These are phyloP conservation scores for Acer campestre DNA, from an alignment of 345 rosid species.

Conservation along the genomic window DNA sequence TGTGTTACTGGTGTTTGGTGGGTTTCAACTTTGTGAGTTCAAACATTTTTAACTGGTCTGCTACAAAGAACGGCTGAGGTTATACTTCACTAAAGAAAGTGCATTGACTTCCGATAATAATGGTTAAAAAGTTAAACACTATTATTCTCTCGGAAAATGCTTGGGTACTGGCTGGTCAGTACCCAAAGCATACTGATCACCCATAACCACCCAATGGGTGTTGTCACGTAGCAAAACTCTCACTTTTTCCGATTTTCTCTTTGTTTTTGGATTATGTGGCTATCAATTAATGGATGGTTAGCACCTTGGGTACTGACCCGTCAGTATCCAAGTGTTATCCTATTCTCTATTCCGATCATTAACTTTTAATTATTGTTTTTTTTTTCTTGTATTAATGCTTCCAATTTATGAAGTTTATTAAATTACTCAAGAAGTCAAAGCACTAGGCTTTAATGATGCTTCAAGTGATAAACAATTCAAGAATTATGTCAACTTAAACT, in stretches of 20 bases:
- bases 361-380: background rate
- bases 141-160: background rate
- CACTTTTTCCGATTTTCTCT: too few species aligned
- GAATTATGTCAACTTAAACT: too few species aligned
- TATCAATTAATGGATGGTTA: too few species aligned
- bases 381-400: background rate
- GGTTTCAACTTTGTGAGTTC: background rate
- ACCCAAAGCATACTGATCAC: too few species aligned
- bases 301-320: too few species aligned
- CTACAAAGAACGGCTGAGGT: slow-evolving; percentile 11
- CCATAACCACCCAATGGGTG: too few species aligned
- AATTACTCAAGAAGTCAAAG: background rate
- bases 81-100: background rate
- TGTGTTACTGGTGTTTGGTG: background rate
- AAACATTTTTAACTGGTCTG: background rate
- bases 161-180: too few species aligned
- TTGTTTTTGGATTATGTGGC: too few species aligned
- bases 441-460: background rate
- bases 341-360: background rate
- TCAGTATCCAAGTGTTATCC: too few species aligned
- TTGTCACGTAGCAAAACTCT: too few species aligned
- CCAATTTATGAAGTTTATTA: background rate
- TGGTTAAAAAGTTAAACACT: background rate
- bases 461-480: too few species aligned
- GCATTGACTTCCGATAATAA: background rate